A percentile compares a stretch with the other conserved stretches of the same genome.
phyloP scores from a whole-genome alignment of 1,139 yeast genomes.

The Saccharomycopsis hybrid region DNA sequence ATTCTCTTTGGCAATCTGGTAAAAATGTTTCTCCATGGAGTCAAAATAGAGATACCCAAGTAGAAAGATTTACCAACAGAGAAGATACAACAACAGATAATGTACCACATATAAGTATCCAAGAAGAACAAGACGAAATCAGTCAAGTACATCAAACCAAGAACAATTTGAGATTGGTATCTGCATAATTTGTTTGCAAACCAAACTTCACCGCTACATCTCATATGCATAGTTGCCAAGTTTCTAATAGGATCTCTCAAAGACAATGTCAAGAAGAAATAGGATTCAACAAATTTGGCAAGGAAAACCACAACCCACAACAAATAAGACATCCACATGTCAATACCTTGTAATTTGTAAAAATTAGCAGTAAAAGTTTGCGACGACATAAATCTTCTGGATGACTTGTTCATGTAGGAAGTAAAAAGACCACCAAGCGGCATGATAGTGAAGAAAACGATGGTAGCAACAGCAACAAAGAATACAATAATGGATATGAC shows the following conservation, averaged over 20 bases:
- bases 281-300: constrained; percentile 86
- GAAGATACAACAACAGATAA: constrained; percentile 87
- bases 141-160: constrained; percentile 87
- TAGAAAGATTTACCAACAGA: constrained; percentile 97
- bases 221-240: constrained; percentile 55
- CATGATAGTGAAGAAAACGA: constrained; percentile 85
- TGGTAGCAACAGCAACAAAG: constrained; percentile 78
- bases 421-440: constrained; percentile 97
- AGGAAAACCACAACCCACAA: constrained; percentile 85
- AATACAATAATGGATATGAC: constrained; percentile 85
- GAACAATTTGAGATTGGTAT: constrained; percentile 80
- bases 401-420: constrained; percentile 80
- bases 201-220: constrained; percentile 90
- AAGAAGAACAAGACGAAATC: constrained; percentile 93
- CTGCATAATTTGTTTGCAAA: constrained; percentile 67
- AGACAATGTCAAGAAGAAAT: constrained; percentile 85
- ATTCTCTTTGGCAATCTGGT: constrained; percentile 97
- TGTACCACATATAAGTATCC: constrained; percentile 99
- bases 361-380: constrained; percentile 96
- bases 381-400: constrained; percentile 86
- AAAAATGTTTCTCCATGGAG: constrained; percentile 99
- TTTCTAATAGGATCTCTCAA: constrained; percentile 90
- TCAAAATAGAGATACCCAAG: constrained; percentile 95
- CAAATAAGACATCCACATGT: constrained; percentile 94
- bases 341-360: constrained; percentile 73